These are phyloP conservation scores for Leishmania major DNA, from an alignment of 208 protist species.

Conservation along the genomic window DNA sequence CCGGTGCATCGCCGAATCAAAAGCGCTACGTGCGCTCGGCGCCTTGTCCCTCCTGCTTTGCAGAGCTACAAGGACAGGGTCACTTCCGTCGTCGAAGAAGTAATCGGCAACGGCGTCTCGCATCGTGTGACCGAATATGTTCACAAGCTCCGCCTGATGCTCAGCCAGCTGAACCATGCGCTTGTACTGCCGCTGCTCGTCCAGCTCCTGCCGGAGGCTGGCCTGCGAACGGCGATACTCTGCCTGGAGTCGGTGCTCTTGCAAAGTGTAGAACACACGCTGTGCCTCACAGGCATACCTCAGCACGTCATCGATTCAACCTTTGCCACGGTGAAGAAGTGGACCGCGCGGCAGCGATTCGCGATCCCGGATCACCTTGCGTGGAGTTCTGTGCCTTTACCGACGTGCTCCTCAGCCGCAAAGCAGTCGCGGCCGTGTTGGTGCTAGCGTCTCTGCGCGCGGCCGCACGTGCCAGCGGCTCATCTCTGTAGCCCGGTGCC, in stretches of 20 bases:
- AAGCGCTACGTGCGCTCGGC: neutral
- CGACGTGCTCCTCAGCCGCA: neutral
- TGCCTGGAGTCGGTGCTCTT: conserved; percentile 34
- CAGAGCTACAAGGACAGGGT: conserved; percentile 24
- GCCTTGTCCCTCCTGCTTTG: conserved; percentile 11
- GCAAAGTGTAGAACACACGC: conserved; percentile 33
- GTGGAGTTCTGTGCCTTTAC: neutral
- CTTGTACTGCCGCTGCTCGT: conserved; percentile 48
- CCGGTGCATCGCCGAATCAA: neutral
- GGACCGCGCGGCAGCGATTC: conserved; percentile 21
- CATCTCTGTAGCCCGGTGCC: neutral
- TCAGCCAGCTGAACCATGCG: conserved; percentile 35
- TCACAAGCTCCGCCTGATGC: conserved; percentile 66
- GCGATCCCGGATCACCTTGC: neutral
- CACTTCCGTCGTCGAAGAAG: conserved; percentile 45
- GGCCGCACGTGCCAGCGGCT: neutral
- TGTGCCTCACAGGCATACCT: conserved; percentile 43
- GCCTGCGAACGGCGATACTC: conserved; percentile 36
- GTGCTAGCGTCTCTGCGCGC: neutral
- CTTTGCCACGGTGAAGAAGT: conserved; percentile 43
- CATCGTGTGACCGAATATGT: conserved; percentile 56
- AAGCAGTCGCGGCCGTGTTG: neutral
- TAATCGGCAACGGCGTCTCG: conserved; percentile 43
- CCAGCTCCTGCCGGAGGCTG: conserved; percentile 38
- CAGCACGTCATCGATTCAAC: conserved; percentile 57